Evolutionary conservation across 2,329 filamentous ascomycete species (phyloP).

Genomic region (Aspergillus pseudoviridinutans): DNA sequence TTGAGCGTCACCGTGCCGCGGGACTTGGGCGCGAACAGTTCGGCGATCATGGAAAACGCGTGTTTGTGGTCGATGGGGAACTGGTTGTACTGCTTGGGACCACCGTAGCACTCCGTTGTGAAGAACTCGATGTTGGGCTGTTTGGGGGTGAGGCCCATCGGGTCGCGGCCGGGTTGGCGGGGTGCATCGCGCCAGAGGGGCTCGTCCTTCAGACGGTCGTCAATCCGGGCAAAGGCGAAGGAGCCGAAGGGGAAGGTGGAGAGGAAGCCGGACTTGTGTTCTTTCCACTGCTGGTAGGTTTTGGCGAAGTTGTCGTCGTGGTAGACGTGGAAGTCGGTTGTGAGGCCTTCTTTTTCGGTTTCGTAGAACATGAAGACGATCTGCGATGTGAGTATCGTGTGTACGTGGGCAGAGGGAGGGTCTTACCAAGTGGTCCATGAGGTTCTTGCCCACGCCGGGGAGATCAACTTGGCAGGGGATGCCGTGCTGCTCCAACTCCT

Average conservation of each 20-base stretch:
- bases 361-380: slow-evolving; percentile 61
- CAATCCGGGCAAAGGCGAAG: slow-evolving; percentile 60
- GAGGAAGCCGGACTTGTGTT: slow-evolving; percentile 55
- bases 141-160: slow-evolving; percentile 55
- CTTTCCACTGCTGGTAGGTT: slow-evolving; percentile 54
- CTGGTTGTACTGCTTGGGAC: slow-evolving; percentile 55
- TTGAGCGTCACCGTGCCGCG: slow-evolving; percentile 53
- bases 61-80: slow-evolving; percentile 52
- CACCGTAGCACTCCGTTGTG: slow-evolving; percentile 59
- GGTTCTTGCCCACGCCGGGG: slow-evolving; percentile 52
- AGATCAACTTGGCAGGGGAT: slow-evolving; percentile 45
- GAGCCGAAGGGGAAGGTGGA: slow-evolving; percentile 61
- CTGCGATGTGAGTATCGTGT: slow-evolving; percentile 19
- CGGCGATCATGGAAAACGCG: slow-evolving; percentile 56
- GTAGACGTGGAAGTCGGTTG: slow-evolving; percentile 56
- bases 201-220: slow-evolving; percentile 54
- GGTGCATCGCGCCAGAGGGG: slow-evolving; percentile 52
- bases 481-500: slow-evolving; percentile 39
- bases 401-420: neutral
- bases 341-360: slow-evolving; percentile 49
- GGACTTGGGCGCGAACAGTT: slow-evolving; percentile 57
- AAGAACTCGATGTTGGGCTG: slow-evolving; percentile 63
- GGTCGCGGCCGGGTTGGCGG: slow-evolving; percentile 52
- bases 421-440: slow-evolving; percentile 50
- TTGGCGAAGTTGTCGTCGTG: slow-evolving; percentile 50